These are phyloP conservation scores for Voacanga thouarsii DNA, from an alignment of 257 asterid species.

Conservation along the genomic window DNA sequence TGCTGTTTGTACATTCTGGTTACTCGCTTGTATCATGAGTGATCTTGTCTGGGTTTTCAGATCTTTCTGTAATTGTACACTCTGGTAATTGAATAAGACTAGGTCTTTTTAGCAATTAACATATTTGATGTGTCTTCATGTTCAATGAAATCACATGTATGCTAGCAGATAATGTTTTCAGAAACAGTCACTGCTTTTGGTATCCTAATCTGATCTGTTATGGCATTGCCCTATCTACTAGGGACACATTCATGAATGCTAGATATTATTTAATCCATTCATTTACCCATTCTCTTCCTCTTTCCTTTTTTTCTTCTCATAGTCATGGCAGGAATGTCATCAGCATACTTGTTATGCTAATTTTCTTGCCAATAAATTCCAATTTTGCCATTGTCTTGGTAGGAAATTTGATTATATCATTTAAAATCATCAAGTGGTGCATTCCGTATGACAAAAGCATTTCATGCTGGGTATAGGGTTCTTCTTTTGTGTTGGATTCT, in stretches of 20 bases:
- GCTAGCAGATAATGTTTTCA: background rate
- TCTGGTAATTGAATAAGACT: background rate
- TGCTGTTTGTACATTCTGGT: background rate
- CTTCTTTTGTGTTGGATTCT: background rate
- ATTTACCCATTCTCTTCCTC: background rate
- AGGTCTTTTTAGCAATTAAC: background rate
- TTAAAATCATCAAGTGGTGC: background rate
- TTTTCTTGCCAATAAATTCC: background rate
- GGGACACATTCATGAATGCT: background rate
- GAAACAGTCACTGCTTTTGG: background rate
- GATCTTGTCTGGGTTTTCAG: background rate
- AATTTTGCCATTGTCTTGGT: background rate
- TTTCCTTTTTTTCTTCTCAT: background rate
- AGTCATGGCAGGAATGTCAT: background rate
- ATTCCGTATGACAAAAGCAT: background rate
- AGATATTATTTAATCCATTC: too few species aligned
- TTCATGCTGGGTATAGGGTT: background rate
- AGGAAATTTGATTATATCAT: background rate
- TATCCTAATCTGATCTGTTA: background rate
- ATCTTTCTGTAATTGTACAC: background rate
- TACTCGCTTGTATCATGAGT: background rate
- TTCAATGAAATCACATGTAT: too few species aligned
- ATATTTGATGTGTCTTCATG: background rate
- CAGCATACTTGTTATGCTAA: background rate
- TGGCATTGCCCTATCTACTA: background rate